Base-by-base conservation (phyloP, 495 filamentous ascomycete genomes). In the Penicillium silybi region DNA sequence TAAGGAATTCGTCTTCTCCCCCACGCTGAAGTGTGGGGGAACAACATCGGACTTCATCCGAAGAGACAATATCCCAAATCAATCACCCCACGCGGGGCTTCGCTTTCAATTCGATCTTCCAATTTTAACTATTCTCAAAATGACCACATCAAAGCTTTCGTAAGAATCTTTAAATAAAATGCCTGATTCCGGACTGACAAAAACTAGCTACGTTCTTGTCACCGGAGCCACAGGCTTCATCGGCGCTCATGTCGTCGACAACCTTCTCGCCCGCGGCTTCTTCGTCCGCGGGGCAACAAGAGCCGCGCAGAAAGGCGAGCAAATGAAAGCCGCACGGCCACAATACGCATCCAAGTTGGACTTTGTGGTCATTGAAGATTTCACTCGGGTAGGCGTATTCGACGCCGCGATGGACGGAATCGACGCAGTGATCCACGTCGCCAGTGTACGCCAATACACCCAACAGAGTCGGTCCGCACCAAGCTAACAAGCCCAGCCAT, bases 211-310 rank as follows among this genome's bases (percentile, higher is more conserved):
- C 32, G 53, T 76, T 29, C 67, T 78, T 2, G 71, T 78, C 39
- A 76, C 71, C 6, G 70, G 71, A 16, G 64, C 65, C 18, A 68
- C 69, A 3, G 72, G 72, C 47, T 72, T 71, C 54, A 70, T 74
- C 27, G 71, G 68, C 35, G 66, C 68, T n/a, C 70, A 72, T 58
- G 62, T 73, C 11, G 63, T 73, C 37, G 65, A 72, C 39, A 61
- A 59, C 15, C 56, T 72, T 1, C 56, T 73, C 0, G 54, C 60
- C 13, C 57, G 52, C 2, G 71, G 72, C 18, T 59, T 63, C 42
- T 46, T 43, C 18, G 72, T 72, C n/a, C 73, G 71, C 7, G 69
- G 65, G 5, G 57, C 73, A n/a, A 65, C 66, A 7, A 58, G 72
- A 27, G 66, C 66, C 18, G 46, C 60, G 15, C 19, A 47, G 9